Evolutionary conservation across 768 basidiomycete species (phyloP).

Genomic region (Boletellus ananiceps): DNA sequence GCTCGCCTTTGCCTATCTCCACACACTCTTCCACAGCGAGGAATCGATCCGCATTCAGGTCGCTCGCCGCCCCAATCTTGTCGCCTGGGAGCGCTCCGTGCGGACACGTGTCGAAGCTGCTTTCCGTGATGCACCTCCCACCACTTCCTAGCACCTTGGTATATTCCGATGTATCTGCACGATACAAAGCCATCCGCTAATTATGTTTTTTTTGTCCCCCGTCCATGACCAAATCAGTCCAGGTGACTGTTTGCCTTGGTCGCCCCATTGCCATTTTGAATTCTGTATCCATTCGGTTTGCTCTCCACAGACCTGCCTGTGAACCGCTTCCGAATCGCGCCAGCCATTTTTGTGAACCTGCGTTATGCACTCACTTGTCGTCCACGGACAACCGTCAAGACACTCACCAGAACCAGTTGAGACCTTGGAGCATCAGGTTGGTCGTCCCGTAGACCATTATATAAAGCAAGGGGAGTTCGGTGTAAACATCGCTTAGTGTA

Average conservation of each 20-base stretch:
- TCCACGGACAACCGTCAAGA: background rate
- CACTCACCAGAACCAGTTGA: constrained; percentile 82
- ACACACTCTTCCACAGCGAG: constrained; percentile 51
- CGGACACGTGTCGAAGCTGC: constrained; percentile 52
- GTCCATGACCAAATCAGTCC: constrained; percentile 6
- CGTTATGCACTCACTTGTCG: background rate
- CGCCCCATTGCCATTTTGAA: constrained; percentile 14
- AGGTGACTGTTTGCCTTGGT: constrained; percentile 10
- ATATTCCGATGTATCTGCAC: constrained; percentile 15
- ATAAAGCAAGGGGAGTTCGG: constrained; percentile 49
- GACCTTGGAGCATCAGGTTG: constrained; percentile 60
- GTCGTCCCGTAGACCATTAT: constrained; percentile 49
- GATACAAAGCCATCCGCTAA: constrained; percentile 1
- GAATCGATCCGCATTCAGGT: constrained; percentile 55
- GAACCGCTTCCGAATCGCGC: constrained; percentile 61
- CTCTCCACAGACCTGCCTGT: constrained; percentile 16
- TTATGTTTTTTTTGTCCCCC: background rate
- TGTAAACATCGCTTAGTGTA: constrained; percentile 52
- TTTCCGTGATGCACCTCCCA: constrained; percentile 31
- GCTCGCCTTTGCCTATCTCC: constrained; percentile 76
- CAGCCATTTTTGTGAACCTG: constrained; percentile 73
- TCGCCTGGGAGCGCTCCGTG: constrained; percentile 74
- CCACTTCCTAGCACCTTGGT: constrained; percentile 8
- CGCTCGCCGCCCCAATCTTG: constrained; percentile 67
- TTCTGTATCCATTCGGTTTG: constrained; percentile 11